phyloP scores from a whole-genome alignment of 2,329 filamentous ascomycete species.

The Thielaviopsis euricoi region DNA sequence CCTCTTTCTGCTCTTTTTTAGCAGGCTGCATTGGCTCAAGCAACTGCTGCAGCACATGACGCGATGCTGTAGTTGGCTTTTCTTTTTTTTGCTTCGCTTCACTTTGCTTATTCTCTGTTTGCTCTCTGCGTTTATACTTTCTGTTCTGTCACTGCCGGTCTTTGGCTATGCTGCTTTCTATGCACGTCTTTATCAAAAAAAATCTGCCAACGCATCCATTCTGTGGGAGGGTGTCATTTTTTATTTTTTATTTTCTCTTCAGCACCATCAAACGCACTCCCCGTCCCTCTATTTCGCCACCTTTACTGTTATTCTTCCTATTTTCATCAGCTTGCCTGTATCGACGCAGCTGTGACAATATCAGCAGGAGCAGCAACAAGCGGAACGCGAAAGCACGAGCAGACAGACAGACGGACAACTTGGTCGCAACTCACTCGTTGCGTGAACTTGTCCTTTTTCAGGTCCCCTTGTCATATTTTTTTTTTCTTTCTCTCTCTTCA shows the following conservation, averaged over 20 bases:
- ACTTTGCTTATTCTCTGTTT: not conserved
- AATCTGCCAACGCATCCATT: not conserved
- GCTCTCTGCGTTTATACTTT: not conserved
- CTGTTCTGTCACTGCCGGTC: not conserved
- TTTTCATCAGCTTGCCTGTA: not conserved
- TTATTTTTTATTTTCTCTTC: not conserved
- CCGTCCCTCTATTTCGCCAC: no score
- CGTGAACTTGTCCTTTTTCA: not conserved
- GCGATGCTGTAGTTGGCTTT: not conserved
- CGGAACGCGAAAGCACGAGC: not conserved
- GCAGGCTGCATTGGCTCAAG: not conserved
- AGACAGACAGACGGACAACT: not conserved
- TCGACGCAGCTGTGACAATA: not conserved
- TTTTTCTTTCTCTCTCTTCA: not conserved
- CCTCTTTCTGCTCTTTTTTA: not conserved
- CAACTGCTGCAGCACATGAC: not conserved
- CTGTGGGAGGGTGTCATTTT: not conserved
- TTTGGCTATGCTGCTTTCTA: not conserved
- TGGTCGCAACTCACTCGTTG: not conserved
- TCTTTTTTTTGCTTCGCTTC: not conserved
- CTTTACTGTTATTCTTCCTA: not conserved
- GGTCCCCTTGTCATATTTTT: not conserved
- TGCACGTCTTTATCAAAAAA: not conserved
- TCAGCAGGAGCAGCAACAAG: not conserved
- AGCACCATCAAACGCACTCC: not conserved